Base-by-base conservation (phyloP, 345 rosid genomes). In the Pseudoturritis turrita region DNA sequence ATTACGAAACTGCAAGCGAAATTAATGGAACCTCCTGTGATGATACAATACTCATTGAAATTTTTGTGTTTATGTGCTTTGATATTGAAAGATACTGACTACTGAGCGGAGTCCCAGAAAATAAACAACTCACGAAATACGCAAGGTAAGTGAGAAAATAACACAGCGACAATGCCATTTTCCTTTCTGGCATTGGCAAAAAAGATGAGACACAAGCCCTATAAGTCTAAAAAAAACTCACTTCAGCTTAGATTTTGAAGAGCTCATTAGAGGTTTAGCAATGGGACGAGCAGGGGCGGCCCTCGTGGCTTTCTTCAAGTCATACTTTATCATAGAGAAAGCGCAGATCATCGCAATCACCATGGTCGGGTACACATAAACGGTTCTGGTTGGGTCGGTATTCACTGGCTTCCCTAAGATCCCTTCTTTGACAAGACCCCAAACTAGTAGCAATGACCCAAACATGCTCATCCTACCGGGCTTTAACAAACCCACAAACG, bases 391-490 rank as follows among this genome's bases (percentile, higher is more conserved):
- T 54, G 96, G 97, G 77, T 94, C 96, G 2, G 86, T 79, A 73
- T 83, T 86, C 23, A 23, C 82, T 4, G 92, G 90, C 84, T 94
- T 91, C 71, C 89, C 86, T 77, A 85, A 77, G 61, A 94, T 86
- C 45, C 96, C 97, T 77, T 91, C 97, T 86, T 91, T 89, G 66
- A 94, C 87, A 51, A 91, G 96, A 36, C 98, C 97, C 98, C 96
- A 94, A 26, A 88, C 75, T 23, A 91, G 73, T 41, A 91, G 72
- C 44, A 89, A 88, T 0, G 97, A 89, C 49, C 98, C 97, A 36
- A 94, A 94, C 97, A 89, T 85, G 77, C 93, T 83, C 97, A 91
- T 94, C 77, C 98, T 94, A 28, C 97, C 97, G 0, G 91, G 92
- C 75, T 84, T 94, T 23, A 91, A 77, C 68, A 89, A 43, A 53